phyloP scores from a whole-genome alignment of 2,329 filamentous ascomycete genomes.

The Ophiostoma sp. region DNA sequence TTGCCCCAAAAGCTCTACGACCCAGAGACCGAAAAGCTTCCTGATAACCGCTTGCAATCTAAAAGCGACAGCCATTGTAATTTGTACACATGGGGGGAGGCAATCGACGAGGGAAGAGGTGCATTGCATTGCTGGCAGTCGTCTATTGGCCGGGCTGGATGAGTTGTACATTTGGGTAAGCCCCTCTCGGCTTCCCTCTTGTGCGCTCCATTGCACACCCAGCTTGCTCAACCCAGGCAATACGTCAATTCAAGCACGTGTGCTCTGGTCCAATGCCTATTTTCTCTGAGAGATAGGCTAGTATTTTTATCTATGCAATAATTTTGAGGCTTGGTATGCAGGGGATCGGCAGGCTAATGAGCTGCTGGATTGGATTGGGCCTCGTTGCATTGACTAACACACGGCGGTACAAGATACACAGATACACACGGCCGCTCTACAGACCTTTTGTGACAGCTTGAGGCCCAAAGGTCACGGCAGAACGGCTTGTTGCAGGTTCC shows the following conservation, averaged over 20 bases:
- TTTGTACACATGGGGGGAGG: not conserved
- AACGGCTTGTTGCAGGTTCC: not conserved
- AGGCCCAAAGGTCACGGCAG: not conserved
- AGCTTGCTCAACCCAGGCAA: not conserved
- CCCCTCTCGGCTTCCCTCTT: not conserved
- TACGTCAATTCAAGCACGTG: not conserved
- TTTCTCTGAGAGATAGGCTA: not conserved
- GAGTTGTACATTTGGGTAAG: constrained; percentile 3
- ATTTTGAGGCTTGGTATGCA: constrained; percentile 6
- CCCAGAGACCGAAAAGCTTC: not conserved
- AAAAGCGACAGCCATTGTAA: not conserved
- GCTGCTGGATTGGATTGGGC: constrained; percentile 1
- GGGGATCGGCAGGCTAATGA: constrained; percentile 3
- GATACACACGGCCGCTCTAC: not conserved
- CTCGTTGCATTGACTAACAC: constrained; percentile 10
- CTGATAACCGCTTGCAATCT: not conserved
- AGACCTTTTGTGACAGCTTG: not conserved
- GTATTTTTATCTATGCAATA: not conserved
- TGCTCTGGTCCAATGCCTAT: not conserved
- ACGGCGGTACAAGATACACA: not conserved
- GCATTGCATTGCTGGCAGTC: constrained; percentile 13
- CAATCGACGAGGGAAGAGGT: constrained; percentile 9
- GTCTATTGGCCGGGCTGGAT: constrained; percentile 4
- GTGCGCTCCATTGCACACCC: not conserved
- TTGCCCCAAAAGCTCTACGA: not conserved